Base-by-base conservation (phyloP, 495 filamentous ascomycete genomes). In the Echria macrotheca region DNA sequence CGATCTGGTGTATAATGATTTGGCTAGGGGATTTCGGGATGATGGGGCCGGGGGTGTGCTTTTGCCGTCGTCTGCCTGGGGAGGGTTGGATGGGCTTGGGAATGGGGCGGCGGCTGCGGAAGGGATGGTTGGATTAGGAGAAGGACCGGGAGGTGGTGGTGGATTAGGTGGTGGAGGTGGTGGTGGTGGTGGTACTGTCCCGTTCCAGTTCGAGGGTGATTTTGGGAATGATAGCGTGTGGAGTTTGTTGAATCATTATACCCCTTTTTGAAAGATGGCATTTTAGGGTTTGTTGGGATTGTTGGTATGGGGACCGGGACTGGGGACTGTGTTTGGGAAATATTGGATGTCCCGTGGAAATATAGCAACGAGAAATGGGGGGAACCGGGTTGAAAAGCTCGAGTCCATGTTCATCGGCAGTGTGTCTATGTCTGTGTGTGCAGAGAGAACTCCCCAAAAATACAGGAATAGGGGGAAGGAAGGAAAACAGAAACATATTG, bases 201-300 rank as follows among this genome's bases (percentile, higher is more conserved):
- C n/a, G 42, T 44, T 44, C 21, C 54, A 67, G 53, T 75, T 75
- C 60, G 69, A 67, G 42, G 78, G 74, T 1, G 68, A 73, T 46
- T 77, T 79, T 57, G 70, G 67, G 17, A 68, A 69, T 40, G 71
- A 76, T 52, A 78, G 71, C 43, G 70, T 79, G 26, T 79, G 75
- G 75, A 71, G 58, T 39, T 55, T 79, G 42, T 53, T 79, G 50
- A 79, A 79, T 55, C 71, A 71, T 51, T 75, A 70, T 52, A 25
- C 28, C 14, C 48, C 56, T 0, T 49, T 36, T 26, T 58, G 48
- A 58, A 31, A n/a, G n/a, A n/a, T n/a, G n/a, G n/a, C n/a, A n/a
- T n/a, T 35, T 3, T 11, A 4, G 9, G 4, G 4, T 35, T 10
- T 35, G 32, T 36, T 36, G 32, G 32, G 17, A 36, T n/a, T 36